Base-by-base conservation (phyloP, 169 alveolate species). In the Cryptosporidium bovis region DNA sequence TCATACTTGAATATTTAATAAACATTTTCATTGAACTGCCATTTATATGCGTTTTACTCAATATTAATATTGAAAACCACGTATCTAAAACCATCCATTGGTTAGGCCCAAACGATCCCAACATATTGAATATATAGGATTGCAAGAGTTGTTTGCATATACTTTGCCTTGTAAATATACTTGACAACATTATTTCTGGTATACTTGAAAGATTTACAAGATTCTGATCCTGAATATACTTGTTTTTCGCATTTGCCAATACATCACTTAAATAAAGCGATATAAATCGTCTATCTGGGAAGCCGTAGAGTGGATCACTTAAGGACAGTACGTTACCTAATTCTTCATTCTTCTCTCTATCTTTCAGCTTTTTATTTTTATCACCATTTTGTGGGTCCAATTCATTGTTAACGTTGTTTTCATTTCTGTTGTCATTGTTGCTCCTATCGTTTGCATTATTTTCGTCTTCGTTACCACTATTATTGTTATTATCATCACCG, bases 51-150 rank as follows among this genome's bases (percentile, higher is more conserved):
- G 16, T 62, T 8, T 20, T 27, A 4, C 77, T 48, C 20, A 62
- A 16, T 1, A 18, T 36, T 18, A 77, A 34, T 31, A 77, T 60
- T 44, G 87, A 56, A 77, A 77, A 77, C 64, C 58, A 24, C 31
- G 87, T 77, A 60, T 77, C 87, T 29, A 77, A 62, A 18, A 56
- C 64, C 71, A 77, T 77, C 71, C 69, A 60, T 16, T 77, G 69
- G 29, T 77, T 77, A 5, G 87, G 71, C 13, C 71, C 71, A 29
- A 77, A 62, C 24, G 87, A 77, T 2, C 77, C 71, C 8, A 77
- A 12, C 87, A 77, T 36, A 29, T 60, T 40, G 55, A 77, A 77
- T n/a, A 77, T 5, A 31, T 77, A 77, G 3, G 87, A 44, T 16
- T 77, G 53, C 3, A 77, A 29, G 12, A 77, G 77, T 13, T 68